phyloP scores from a whole-genome alignment of 1,139 yeast genomes.

The Hansenula lynferdii region DNA sequence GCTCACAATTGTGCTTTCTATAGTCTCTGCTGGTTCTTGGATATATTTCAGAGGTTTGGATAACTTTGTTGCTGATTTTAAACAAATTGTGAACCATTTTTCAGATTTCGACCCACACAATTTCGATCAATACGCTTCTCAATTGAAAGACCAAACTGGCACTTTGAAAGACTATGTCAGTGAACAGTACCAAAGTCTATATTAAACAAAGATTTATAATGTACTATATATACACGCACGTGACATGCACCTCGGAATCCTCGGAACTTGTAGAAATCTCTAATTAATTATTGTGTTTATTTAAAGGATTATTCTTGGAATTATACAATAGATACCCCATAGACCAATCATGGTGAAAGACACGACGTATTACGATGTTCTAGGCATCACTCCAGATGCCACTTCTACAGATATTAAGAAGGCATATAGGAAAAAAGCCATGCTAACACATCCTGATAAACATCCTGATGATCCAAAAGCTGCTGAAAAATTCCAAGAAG shows the following conservation, averaged over 20 bases:
- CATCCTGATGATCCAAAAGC: conserved; percentile 82
- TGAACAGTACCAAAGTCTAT: neutral
- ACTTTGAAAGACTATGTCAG: neutral
- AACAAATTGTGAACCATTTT: conserved; percentile 2
- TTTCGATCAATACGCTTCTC: neutral
- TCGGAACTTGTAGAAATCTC: neutral
- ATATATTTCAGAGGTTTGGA: conserved; percentile 19
- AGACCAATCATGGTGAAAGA: conserved; percentile 76
- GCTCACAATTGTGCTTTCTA: conserved; percentile 5
- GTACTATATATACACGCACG: neutral
- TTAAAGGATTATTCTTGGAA: too few species aligned
- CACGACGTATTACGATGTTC: conserved; percentile 77
- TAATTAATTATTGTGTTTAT: neutral
- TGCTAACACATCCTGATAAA: conserved; percentile 91
- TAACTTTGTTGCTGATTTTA: conserved; percentile 10
- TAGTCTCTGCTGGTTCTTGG: conserved; percentile 13
- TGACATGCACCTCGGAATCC: neutral
- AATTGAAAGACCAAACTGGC: neutral
- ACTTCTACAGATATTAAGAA: conserved; percentile 82
- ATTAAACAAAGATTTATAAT: neutral
- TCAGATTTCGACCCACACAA: neutral
- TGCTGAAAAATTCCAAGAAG: conserved; percentile 59
- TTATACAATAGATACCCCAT: neutral
- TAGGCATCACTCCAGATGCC: conserved; percentile 67
- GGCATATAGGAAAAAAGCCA: conserved; percentile 88